Evolutionary conservation across 1,284 basidiomycete species (phyloP), one percentile per base, ranked within the genome.

Genomic region (Sporisorium sorghi): DNA sequence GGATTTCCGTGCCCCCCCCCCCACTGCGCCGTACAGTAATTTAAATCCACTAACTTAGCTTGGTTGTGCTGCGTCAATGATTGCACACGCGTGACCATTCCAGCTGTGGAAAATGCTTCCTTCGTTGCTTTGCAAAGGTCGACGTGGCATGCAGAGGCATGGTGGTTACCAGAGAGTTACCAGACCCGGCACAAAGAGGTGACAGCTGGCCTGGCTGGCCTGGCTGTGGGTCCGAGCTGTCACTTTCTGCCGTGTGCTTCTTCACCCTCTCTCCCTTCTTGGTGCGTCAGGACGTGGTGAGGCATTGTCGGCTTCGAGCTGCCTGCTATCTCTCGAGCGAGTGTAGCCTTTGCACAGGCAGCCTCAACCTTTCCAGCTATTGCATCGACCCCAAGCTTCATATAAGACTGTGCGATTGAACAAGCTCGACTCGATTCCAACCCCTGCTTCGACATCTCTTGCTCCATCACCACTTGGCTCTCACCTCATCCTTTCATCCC

Each of bases 201-300:
- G 30, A 5, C 30, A 5, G 30, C 30, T 32, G 11, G 30, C 6
- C 30, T 35, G 33, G 33, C 33, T 35, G 3, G 33, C n/a, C 39
- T 19, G 5, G 39, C 39, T 40, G 40, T 24, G 42, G 42, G 14
- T 44, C 44, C 44, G 26, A 46, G 24, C 44, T 46, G 44, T 46
- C 44, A 26, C 8, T 28, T 46, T 46, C 23, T 46, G 44, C 44
- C 24, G 26, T n/a, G 24, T 17, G 17, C 17, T 21, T 44, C 23
- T 44, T 12, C 23, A 14, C 24, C 21, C 4, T 26, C 28, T 30
- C 28, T 9, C 9, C 28, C 28, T 30, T 9, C 28, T 30, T 30
- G n/a, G n/a, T n/a, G n/a, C n/a, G n/a, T n/a, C n/a, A n/a, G n/a
- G n/a, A n/a, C n/a, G n/a, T n/a, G n/a, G n/a, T n/a, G n/a, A n/a